Evolutionary conservation across 2,329 filamentous ascomycete species (phyloP).

Genomic region (Fusarium globosum): DNA sequence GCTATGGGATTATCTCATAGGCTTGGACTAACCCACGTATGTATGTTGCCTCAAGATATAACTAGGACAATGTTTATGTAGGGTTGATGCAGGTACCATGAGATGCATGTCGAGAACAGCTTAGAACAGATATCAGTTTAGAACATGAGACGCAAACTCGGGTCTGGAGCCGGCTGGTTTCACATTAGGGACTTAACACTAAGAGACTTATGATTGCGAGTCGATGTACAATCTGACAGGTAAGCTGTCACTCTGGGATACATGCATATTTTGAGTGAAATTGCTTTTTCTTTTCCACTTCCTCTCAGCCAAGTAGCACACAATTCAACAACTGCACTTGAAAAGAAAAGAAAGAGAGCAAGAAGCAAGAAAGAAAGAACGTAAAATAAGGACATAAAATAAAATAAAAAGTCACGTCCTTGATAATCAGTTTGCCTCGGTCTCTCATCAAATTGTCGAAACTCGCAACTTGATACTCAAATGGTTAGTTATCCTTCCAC

Average conservation of each 20-base stretch:
- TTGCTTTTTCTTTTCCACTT: conserved; percentile 7
- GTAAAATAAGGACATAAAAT: not conserved
- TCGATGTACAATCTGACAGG: not conserved
- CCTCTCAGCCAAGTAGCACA: not conserved
- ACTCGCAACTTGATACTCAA: conserved; percentile 38
- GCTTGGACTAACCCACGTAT: not conserved
- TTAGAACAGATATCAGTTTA: not conserved
- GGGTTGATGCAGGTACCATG: conserved; percentile 35
- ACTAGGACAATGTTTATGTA: conserved; percentile 1
- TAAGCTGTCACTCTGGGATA: conserved; percentile 10
- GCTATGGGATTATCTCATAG: not conserved
- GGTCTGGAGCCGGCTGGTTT: conserved; percentile 16
- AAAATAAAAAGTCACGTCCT: not conserved
- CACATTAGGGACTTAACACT: conserved; percentile 8
- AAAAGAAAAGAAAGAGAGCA: not conserved
- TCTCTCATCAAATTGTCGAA: conserved; percentile 13
- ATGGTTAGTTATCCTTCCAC: conserved; percentile 20
- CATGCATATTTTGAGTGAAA: conserved; percentile 5
- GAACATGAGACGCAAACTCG: conserved; percentile 17
- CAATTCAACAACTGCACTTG: not conserved
- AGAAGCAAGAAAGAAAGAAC: not conserved
- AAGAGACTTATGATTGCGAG: not conserved
- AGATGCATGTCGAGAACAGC: conserved; percentile 14
- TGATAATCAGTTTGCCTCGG: not conserved
- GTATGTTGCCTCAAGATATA: not conserved